Evolutionary conservation across 2,329 filamentous ascomycete species (phyloP).

Genomic region (Fusarium graminum): DNA sequence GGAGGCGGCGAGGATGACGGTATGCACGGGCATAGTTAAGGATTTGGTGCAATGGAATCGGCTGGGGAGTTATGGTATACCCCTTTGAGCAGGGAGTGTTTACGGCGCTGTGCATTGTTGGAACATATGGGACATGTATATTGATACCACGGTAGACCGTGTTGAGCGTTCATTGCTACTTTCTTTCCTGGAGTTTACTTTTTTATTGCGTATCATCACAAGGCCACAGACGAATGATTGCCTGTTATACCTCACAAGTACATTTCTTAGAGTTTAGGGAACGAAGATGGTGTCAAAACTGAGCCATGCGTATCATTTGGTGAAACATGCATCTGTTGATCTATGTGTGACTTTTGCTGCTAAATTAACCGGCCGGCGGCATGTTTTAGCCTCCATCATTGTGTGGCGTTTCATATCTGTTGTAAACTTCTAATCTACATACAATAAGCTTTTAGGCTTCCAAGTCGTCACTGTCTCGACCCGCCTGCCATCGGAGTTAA

Average conservation of each 20-base stretch:
- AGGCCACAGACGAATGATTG: background rate
- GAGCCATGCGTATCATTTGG: background rate
- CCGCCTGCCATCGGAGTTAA: constrained; percentile 27
- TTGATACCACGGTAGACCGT: constrained; percentile 31
- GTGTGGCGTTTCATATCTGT: background rate
- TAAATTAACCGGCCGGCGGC: background rate
- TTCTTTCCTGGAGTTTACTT: background rate
- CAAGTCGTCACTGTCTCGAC: constrained; percentile 4
- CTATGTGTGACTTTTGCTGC: background rate
- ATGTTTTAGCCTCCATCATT: background rate
- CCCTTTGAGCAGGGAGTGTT: constrained; percentile 39
- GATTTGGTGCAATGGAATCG: constrained; percentile 15
- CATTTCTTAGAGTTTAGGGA: constrained; percentile 24
- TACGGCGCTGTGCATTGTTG: constrained; percentile 13
- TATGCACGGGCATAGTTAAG: constrained; percentile 31
- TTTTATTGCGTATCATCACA: constrained; percentile 7
- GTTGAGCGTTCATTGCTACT: constrained; percentile 36
- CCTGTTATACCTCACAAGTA: constrained; percentile 7
- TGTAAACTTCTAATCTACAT: background rate
- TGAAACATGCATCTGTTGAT: background rate
- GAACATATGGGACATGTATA: constrained; percentile 26
- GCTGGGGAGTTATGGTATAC: constrained; percentile 36
- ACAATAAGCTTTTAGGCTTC: constrained; percentile 6
- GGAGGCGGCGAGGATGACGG: constrained; percentile 65
- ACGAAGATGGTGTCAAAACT: constrained; percentile 4